Percentiles rank a stretch among this genome's conserved stretches.
Evolutionary conservation across 1,284 basidiomycete species (phyloP).

Genomic region (Chalciporus sp.): DNA sequence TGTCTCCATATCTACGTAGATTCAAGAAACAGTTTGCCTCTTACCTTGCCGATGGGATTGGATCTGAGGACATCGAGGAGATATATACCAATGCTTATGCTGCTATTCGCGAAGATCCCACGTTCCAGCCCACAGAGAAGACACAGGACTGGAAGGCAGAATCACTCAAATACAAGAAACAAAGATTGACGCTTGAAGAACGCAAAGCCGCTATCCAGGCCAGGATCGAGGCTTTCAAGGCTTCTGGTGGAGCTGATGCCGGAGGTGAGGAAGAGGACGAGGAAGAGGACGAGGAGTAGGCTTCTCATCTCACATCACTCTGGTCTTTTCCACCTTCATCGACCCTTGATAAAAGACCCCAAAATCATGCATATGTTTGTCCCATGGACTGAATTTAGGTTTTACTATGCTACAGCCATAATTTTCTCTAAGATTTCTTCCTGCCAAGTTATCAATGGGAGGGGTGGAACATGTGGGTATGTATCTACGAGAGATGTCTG

Average conservation of each 20-base stretch:
- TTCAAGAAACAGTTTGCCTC: constrained; percentile 99
- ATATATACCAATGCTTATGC: constrained; percentile 90
- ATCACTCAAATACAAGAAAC: constrained; percentile 71
- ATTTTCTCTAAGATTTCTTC: constrained; percentile 45
- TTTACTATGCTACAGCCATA: constrained; percentile 25
- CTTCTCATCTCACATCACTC: constrained; percentile 16
- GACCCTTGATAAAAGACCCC: constrained; percentile 14
- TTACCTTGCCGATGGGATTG: constrained; percentile 95
- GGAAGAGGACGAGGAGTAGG: constrained; percentile 61
- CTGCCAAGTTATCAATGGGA: constrained; percentile 53
- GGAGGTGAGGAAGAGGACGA: constrained; percentile 51
- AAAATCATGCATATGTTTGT: constrained; percentile 19
- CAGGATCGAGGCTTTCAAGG: constrained; percentile 87
- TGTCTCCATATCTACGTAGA: constrained; percentile 40
- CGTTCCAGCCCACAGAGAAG: constrained; percentile 92
- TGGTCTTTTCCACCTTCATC: background rate
- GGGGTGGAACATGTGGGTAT: constrained; percentile 39
- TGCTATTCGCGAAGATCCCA: constrained; percentile 94
- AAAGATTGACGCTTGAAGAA: constrained; percentile 79
- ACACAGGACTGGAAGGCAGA: constrained; percentile 92
- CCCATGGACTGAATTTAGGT: constrained; percentile 14
- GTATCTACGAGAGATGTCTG: constrained; percentile 40
- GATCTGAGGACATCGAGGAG: constrained; percentile 97
- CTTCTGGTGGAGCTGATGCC: constrained; percentile 50
- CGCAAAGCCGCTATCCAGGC: constrained; percentile 76